Percentiles rank a stretch among this genome's conserved stretches.
phyloP scores from a whole-genome alignment of 192 early-diverging fungal species.

The Linderina pennispora region DNA sequence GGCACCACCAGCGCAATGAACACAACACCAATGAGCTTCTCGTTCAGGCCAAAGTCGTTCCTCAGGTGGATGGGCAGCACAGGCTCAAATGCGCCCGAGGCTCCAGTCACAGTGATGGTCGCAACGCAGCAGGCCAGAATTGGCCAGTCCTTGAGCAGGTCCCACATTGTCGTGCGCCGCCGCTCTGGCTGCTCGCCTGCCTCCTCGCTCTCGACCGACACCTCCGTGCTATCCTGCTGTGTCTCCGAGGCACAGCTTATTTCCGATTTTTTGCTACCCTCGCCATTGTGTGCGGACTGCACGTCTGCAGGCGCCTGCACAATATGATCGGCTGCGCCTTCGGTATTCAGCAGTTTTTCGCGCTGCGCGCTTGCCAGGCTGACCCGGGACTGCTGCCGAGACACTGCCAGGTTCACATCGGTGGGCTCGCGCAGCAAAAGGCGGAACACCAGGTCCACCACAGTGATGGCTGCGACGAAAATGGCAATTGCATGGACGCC shows the following conservation, averaged over 20 bases:
- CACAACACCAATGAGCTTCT: conserved; percentile 43
- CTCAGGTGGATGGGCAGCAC: conserved; percentile 34
- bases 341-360: conserved; percentile 10
- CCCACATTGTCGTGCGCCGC: conserved; percentile 38
- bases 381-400: conserved; percentile 1
- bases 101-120: conserved; percentile 31
- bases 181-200: too few species aligned
- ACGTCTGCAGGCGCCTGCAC: too few species aligned
- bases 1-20: conserved; percentile 67
- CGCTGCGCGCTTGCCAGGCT: conserved; percentile 3
- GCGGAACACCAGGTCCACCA: conserved; percentile 55
- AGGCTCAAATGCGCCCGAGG: conserved; percentile 35
- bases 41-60: conserved; percentile 19
- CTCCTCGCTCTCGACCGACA: too few species aligned
- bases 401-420: conserved; percentile 6
- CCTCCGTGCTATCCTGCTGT: too few species aligned
- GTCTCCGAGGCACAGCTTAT: not conserved
- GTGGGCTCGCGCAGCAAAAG: conserved; percentile 58
- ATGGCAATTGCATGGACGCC: conserved; percentile 63
- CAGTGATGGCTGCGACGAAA: conserved; percentile 57
- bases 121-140: conserved; percentile 41
- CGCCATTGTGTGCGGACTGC: too few species aligned
- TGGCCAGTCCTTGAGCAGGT: conserved; percentile 41
- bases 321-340: too few species aligned
- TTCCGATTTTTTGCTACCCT: too few species aligned